phyloP scores from a whole-genome alignment of 164 flowering plant species.

The Umbilicus rupestris region DNA sequence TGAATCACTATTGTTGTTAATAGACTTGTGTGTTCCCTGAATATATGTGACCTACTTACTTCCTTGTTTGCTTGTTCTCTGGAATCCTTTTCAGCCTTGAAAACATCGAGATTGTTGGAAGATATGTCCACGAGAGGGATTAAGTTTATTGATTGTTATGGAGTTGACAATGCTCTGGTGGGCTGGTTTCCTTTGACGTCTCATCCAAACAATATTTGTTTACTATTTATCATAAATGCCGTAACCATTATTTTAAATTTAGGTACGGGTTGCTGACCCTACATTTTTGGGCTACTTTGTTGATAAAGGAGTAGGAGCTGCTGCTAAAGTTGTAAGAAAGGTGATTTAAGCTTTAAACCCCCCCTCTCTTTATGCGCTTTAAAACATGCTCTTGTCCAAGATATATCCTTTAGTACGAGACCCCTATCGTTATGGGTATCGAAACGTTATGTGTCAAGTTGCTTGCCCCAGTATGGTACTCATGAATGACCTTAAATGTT shows the following conservation, averaged over 20 bases:
- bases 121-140: constrained; percentile 89
- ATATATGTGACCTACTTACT: too few species aligned
- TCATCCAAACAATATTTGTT: not conserved
- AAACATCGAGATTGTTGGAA: constrained; percentile 67
- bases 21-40: too few species aligned
- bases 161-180: constrained; percentile 95
- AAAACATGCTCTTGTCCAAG: too few species aligned
- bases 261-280: too few species aligned
- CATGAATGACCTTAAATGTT: too few species aligned
- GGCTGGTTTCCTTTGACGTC: constrained; percentile 14
- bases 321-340: constrained; percentile 99
- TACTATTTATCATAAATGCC: constrained; percentile 9
- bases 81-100: constrained; percentile 52
- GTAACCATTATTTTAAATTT: constrained; percentile 17
- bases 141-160: constrained; percentile 83
- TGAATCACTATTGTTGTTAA: too few species aligned
- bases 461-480: too few species aligned
- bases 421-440: too few species aligned
- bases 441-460: too few species aligned
- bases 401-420: too few species aligned
- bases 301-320: constrained; percentile 82
- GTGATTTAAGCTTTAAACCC: constrained; percentile 31
- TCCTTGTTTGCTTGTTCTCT: constrained; percentile 7
- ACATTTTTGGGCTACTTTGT: constrained; percentile 91
- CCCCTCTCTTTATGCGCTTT: too few species aligned